phyloP scores from a whole-genome alignment of 1,139 yeast species.

The Eremothecium coryli region DNA sequence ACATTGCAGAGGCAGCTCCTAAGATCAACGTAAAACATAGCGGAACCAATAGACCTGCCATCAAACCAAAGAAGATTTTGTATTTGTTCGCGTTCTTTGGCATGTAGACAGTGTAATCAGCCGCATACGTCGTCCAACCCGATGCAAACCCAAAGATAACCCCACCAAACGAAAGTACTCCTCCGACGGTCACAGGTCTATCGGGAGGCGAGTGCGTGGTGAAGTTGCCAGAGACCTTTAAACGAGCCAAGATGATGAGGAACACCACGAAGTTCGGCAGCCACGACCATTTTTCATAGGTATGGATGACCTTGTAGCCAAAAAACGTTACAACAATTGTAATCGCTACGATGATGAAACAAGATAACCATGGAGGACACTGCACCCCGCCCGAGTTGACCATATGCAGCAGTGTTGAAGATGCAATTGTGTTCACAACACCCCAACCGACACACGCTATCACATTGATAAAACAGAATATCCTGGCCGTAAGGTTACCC shows the following conservation, averaged over 20 bases:
- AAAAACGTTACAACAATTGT: constrained; percentile 74
- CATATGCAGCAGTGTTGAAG: constrained; percentile 75
- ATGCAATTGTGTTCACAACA: constrained; percentile 82
- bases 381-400: constrained; percentile 48
- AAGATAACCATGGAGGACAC: constrained; percentile 88
- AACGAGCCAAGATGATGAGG: constrained; percentile 67
- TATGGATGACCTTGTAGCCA: constrained; percentile 76
- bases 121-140: constrained; percentile 91
- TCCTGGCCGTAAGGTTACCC: constrained; percentile 67
- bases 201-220: constrained; percentile 33
- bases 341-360: constrained; percentile 58
- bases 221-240: constrained; percentile 59
- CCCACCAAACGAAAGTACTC: constrained; percentile 76
- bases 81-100: constrained; percentile 47
- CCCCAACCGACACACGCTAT: constrained; percentile 95
- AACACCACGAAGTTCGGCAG: constrained; percentile 68
- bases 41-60: constrained; percentile 57
- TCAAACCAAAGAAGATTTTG: constrained; percentile 56
- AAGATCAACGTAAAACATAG: constrained; percentile 63
- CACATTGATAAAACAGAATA: constrained; percentile 69
- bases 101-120: constrained; percentile 89
- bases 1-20: constrained; percentile 84
- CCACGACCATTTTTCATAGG: constrained; percentile 83
- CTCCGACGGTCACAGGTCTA: constrained; percentile 61
- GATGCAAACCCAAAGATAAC: constrained; percentile 83